These are phyloP conservation scores for Corinectria fuckeliana DNA, from an alignment of 2,329 filamentous ascomycete species.

Conservation along the genomic window DNA sequence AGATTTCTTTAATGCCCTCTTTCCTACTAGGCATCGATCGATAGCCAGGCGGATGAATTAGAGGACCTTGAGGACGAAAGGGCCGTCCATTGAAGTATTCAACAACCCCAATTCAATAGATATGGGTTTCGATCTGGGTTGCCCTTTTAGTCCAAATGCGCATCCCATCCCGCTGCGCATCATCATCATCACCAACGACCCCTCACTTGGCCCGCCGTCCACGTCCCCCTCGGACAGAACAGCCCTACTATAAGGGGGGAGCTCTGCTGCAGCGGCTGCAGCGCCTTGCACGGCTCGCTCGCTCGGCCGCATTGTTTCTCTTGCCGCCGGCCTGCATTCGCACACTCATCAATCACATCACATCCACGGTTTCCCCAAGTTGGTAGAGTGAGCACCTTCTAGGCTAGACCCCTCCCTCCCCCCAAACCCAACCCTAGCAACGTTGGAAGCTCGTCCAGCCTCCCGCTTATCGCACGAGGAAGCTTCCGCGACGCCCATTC, in stretches of 20 bases:
- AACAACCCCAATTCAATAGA: too few species aligned
- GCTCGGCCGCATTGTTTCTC: constrained; percentile 9
- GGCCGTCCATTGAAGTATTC: neutral
- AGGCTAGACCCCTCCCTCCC: neutral
- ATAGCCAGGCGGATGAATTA: too few species aligned
- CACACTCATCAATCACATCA: neutral
- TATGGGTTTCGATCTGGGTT: neutral
- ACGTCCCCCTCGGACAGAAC: too few species aligned
- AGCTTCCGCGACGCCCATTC: neutral
- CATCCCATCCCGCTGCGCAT: constrained; percentile 6
- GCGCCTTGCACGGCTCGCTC: too few species aligned
- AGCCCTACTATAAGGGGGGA: neutral
- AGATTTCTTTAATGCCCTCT: neutral
- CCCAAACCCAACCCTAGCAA: neutral
- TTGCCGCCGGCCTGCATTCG: constrained; percentile 15
- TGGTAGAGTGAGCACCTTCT: neutral
- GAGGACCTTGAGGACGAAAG: neutral
- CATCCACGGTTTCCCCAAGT: neutral
- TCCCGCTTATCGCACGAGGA: neutral
- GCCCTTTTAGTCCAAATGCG: neutral
- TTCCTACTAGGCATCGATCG: neutral
- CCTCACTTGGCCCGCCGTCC: too few species aligned
- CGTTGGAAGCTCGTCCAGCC: neutral
- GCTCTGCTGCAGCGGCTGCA: neutral
- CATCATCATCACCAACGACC: constrained; percentile 8